A percentile compares a stretch with the other conserved stretches of the same genome.
phyloP scores from a whole-genome alignment of 345 rosid species.

The Populus euphratica region DNA sequence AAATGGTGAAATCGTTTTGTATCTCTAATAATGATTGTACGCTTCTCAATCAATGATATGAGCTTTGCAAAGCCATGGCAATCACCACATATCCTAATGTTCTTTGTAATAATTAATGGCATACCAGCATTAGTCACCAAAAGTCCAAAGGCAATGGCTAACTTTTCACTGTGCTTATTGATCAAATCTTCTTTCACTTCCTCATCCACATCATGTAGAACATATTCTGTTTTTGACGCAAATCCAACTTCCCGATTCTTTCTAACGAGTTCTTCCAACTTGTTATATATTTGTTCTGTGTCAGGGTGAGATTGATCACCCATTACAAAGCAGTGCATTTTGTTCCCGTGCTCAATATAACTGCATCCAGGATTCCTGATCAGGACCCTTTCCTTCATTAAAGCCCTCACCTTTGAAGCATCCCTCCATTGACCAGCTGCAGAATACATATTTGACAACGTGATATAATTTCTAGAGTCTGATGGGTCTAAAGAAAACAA shows the following conservation, averaged over 20 bases:
- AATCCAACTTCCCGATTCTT: constrained; percentile 47
- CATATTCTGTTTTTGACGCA: constrained; percentile 51
- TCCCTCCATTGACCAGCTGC: constrained; percentile 61
- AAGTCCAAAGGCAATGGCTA: constrained; percentile 72
- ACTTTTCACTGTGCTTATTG: constrained; percentile 64
- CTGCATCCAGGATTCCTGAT: constrained; percentile 58
- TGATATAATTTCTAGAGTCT: constrained; percentile 61
- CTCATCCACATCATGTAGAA: constrained; percentile 66
- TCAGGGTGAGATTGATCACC: constrained; percentile 64
- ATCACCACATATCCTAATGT: constrained; percentile 67
- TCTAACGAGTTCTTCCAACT: constrained; percentile 42
- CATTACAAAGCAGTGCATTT: constrained; percentile 47
- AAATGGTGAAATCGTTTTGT: constrained; percentile 80
- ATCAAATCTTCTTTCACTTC: constrained; percentile 60
- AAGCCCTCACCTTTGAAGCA: constrained; percentile 46
- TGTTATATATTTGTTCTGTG: constrained; percentile 43
- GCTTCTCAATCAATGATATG: constrained; percentile 53
- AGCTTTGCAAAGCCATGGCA: constrained; percentile 52
- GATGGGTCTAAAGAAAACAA: constrained; percentile 52
- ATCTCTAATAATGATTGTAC: constrained; percentile 55
- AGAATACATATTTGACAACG: constrained; percentile 64
- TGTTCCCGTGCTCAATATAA: constrained; percentile 53
- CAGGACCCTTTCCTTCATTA: constrained; percentile 54
- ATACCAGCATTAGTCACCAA: constrained; percentile 36
- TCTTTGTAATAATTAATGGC: constrained; percentile 58